Evolutionary conservation across 2,329 filamentous ascomycete species (phyloP).

Genomic region (Pseudogymnoascus sp.): DNA sequence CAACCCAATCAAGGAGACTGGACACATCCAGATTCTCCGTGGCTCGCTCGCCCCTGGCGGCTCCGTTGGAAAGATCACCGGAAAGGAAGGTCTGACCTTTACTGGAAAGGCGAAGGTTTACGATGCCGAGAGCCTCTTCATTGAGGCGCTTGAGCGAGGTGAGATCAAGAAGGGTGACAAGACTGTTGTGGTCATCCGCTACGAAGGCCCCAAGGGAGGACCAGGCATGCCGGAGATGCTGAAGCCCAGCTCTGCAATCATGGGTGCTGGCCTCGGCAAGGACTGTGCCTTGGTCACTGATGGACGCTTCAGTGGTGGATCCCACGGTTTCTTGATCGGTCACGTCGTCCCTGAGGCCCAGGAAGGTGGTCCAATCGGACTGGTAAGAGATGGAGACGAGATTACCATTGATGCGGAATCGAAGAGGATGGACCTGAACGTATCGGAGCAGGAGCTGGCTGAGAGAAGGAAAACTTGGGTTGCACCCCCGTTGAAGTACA

Average conservation of each 20-base stretch:
- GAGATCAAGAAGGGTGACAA: conserved; percentile 70
- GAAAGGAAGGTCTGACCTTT: conserved; percentile 63
- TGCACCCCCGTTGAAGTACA: conserved; percentile 48
- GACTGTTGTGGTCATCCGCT: conserved; percentile 67
- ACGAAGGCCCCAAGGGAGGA: conserved; percentile 64
- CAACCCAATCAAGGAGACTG: conserved; percentile 62
- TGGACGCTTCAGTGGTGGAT: conserved; percentile 52
- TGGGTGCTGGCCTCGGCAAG: conserved; percentile 62
- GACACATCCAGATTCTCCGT: conserved; percentile 65
- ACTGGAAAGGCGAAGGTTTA: conserved; percentile 63
- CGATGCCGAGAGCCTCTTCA: conserved; percentile 62
- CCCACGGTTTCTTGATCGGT: conserved; percentile 53
- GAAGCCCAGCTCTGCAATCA: conserved; percentile 63
- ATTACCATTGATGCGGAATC: conserved; percentile 53
- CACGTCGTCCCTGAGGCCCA: conserved; percentile 55
- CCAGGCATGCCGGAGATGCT: conserved; percentile 70
- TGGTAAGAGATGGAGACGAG: conserved; percentile 49
- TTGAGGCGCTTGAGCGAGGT: conserved; percentile 55
- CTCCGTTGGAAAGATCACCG: conserved; percentile 67
- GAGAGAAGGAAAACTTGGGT: conserved; percentile 42
- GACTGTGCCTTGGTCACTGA: conserved; percentile 67
- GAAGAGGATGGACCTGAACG: conserved; percentile 42
- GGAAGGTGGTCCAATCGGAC: conserved; percentile 49
- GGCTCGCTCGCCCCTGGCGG: conserved; percentile 62
- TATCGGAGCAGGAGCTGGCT: conserved; percentile 42